Conservation (phyloP, 2,329 filamentous ascomycete species). For the Aspergillus unguis region DNA sequence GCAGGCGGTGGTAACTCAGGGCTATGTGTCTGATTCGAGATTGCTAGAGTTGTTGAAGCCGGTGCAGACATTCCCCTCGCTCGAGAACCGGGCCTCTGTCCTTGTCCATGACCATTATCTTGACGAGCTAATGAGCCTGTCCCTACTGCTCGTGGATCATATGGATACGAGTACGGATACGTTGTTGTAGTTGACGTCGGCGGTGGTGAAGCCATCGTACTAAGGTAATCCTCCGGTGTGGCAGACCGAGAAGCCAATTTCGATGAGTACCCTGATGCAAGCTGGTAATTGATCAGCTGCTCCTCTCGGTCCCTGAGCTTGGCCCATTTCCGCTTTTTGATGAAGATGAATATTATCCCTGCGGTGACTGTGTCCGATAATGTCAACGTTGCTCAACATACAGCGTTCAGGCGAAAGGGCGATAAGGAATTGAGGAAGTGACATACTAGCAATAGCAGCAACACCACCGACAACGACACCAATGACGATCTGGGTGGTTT, state of each 20-base stretch:
- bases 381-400: neutral
- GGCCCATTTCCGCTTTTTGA: conserved; percentile 25
- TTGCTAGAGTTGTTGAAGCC: conserved; percentile 10
- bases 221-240: conserved; percentile 9
- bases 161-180: neutral
- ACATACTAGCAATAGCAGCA: conserved; percentile 25
- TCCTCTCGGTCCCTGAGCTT: conserved; percentile 21
- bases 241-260: conserved; percentile 4
- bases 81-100: neutral
- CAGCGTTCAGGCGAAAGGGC: no score
- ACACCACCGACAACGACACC: conserved; percentile 30
- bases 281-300: conserved; percentile 10
- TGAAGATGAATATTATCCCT: conserved; percentile 23
- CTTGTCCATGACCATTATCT: neutral
- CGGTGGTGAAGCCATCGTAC: conserved; percentile 7
- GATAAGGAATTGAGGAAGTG: neutral
- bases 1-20: conserved; percentile 23
- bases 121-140: neutral
- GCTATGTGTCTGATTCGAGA: neutral
- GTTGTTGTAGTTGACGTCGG: neutral
- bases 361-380: conserved; percentile 21
- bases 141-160: neutral
- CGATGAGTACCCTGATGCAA: conserved; percentile 1
- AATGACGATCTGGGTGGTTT: conserved; percentile 23
- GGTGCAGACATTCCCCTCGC: conserved; percentile 10